phyloP scores from a whole-genome alignment of 2,329 filamentous ascomycete species.

The Xylaria sp. region DNA sequence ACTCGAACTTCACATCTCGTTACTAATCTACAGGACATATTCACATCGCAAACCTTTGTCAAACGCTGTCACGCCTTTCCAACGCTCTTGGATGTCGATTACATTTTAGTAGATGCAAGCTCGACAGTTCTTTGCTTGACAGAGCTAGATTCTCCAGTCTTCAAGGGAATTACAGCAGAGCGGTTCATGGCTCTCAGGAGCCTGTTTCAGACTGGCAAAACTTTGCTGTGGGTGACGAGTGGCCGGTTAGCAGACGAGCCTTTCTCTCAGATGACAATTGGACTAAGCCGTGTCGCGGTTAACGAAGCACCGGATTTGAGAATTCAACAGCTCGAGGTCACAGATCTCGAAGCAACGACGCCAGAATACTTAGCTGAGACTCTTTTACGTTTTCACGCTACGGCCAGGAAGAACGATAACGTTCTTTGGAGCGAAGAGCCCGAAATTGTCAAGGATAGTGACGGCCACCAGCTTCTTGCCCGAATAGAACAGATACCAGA shows the following conservation, averaged over 20 bases:
- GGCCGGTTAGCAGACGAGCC: constrained; percentile 21
- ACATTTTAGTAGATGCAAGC: neutral
- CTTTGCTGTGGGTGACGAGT: constrained; percentile 35
- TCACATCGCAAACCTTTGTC: neutral
- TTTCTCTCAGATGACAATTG: constrained; percentile 29
- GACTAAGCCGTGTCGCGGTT: constrained; percentile 25
- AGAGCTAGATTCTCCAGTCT: constrained; percentile 8
- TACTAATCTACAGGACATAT: neutral
- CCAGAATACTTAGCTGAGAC: constrained; percentile 7
- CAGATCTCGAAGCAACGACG: neutral
- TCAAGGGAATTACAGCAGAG: constrained; percentile 12
- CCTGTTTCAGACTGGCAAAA: constrained; percentile 13
- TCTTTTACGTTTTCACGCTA: constrained; percentile 29
- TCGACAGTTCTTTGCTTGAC: neutral
- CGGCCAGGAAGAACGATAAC: neutral
- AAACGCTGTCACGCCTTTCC: neutral
- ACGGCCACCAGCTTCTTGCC: constrained; percentile 2
- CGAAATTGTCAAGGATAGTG: neutral
- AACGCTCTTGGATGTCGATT: neutral
- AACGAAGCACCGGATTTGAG: constrained; percentile 7
- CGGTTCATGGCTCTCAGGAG: neutral
- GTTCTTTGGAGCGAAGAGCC: constrained; percentile 12
- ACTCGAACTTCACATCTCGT: neutral
- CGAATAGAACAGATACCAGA: neutral
- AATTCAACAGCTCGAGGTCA: constrained; percentile 17